A percentile compares a stretch with the other conserved stretches of the same genome.
Evolutionary conservation across 345 rosid species (phyloP).

Genomic region (Trapa incisa): DNA sequence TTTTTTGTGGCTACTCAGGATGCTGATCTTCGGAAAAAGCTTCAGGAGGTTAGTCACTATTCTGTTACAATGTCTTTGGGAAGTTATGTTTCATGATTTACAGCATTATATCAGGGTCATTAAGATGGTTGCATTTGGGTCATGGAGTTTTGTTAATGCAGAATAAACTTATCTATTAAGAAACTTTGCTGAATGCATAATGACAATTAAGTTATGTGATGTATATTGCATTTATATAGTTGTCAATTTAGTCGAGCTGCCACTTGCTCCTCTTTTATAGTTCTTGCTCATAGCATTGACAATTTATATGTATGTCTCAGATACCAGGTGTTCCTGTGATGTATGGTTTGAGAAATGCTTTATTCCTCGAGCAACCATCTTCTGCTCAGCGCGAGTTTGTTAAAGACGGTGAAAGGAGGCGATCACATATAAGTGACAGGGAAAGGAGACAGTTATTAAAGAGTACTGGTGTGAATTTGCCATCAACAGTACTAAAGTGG

Average conservation of each 20-base stretch:
- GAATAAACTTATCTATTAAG: neutral
- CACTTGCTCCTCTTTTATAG: neutral
- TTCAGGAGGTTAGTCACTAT: conserved; percentile 39
- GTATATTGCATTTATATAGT: neutral
- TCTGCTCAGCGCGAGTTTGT: conserved; percentile 49
- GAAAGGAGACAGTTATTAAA: conserved; percentile 37
- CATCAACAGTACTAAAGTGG: conserved; percentile 14
- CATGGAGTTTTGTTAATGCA: too few species aligned
- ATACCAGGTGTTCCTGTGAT: conserved; percentile 70
- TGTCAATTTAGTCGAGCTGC: neutral
- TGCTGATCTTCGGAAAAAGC: conserved; percentile 46
- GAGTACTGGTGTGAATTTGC: conserved; percentile 24
- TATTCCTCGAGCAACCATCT: conserved; percentile 75
- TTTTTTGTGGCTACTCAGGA: conserved; percentile 89
- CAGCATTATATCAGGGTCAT: neutral
- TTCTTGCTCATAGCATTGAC: neutral
- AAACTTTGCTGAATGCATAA: neutral
- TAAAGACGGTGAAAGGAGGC: conserved; percentile 46
- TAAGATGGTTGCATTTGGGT: too few species aligned
- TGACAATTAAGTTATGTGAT: neutral
- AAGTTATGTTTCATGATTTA: neutral
- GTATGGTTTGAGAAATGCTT: conserved; percentile 57
- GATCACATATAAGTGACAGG: conserved; percentile 33
- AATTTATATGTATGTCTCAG: conserved; percentile 23
- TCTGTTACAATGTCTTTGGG: neutral